Conservation (phyloP, 208 protist genomes). For the Angomonas ambiguus region DNA sequence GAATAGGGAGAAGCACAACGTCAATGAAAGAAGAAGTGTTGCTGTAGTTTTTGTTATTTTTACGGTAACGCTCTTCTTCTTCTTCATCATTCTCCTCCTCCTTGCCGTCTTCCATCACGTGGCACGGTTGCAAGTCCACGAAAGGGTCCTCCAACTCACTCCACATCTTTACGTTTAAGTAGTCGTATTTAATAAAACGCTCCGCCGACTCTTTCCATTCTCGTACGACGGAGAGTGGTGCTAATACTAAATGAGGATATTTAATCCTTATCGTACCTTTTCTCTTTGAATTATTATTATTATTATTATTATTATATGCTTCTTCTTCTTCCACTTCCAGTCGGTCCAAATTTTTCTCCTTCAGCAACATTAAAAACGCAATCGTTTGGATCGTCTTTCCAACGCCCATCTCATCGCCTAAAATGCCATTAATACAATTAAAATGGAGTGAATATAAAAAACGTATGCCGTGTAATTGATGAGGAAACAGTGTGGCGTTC, state of each 20-base stretch:
- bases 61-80: background rate
- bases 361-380: conserved; percentile 57
- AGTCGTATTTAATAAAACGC: conserved; percentile 78
- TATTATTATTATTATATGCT: background rate
- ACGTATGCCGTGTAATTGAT: conserved; percentile 96
- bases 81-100: background rate
- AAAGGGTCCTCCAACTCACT: conserved; percentile 27
- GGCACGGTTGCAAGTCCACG: conserved; percentile 12
- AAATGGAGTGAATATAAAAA: conserved; percentile 81
- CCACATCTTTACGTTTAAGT: conserved; percentile 28
- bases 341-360: conserved; percentile 15
- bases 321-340: background rate
- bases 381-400: conserved; percentile 95
- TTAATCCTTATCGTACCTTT: too few relatives aligned
- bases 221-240: conserved; percentile 78
- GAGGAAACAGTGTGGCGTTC: conserved; percentile 84
- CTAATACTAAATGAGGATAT: conserved; percentile 87
- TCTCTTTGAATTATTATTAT: conserved; percentile 3
- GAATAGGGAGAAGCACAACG: conserved; percentile 42
- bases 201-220: conserved; percentile 94
- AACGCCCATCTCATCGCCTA: conserved; percentile 96
- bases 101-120: background rate
- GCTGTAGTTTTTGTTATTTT: background rate
- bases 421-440: conserved; percentile 92
- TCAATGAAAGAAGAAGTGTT: too few relatives aligned